Evolutionary conservation across 176 grass and related monocot genomes (phyloP), one percentile per base, ranked within the genome.

Genomic region (Zea luxurians): DNA sequence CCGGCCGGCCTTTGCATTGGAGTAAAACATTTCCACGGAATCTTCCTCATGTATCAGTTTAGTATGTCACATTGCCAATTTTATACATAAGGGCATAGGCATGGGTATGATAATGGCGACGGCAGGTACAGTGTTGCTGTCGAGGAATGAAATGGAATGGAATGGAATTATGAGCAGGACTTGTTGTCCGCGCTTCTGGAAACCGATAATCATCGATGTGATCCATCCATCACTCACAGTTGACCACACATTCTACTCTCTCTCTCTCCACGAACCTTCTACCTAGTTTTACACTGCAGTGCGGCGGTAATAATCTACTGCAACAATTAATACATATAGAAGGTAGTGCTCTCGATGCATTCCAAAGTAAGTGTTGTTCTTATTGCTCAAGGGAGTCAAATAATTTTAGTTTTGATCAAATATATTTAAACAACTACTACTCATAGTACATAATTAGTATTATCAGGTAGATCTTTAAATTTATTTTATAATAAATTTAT

Each of bases 1-100:
- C 16, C 48, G 73, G 4, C 41, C 54, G 60, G 64, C 63, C 64
- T 76, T 84, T 82, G 81, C 83, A 70, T 84, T 84, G 86, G 82
- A 88, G 86, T 88, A 88, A 84, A 88, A 88, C 82, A 84, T 76
- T 71, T 71, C 77, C 77, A 76, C 6, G 17, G 81, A 84, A 88
- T 88, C 55, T 70, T 35, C 62, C 10, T 58, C 3, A 6, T 52
- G 7, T 10, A 58, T 13, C 53, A 18, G 53, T 57, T 57, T 27
- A 27, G 1, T 27, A 27, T 85, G 57, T 37, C 71, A 80, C 42
- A 13, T 58, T 84, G 71, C 6, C 2, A 55, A 18, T 45, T 81
- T 64, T 57, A 15, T 80, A 48, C 0, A 6, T 4, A 0, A 27
- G 27, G 27, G 27, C 27, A 27, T 27, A 27, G 27, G 27, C 27